Evolutionary conservation across 83 land plant genomes (phyloP), one percentile per base, ranked within the genome.

Genomic region (Diphasiastrum complanatum): DNA sequence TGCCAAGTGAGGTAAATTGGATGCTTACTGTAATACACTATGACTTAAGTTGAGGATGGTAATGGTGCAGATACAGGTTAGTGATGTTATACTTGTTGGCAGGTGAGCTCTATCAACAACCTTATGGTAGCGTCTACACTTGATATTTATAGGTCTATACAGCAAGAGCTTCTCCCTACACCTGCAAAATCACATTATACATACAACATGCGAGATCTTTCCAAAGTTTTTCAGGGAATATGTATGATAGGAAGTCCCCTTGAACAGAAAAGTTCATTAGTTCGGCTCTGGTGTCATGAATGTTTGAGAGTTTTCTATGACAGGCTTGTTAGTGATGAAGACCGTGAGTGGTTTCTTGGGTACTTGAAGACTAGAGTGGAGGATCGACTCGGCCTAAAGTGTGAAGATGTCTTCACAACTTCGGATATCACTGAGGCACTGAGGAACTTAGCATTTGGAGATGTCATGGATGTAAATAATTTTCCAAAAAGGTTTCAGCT

Each of bases 141-240:
- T 56, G 68, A 63, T 28, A 74, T 74, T n/a, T 74, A 74, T 30
- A 51, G 73, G 26, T 38, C 60, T 0, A 74, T 74, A 11, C 78
- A 74, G 36, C 64, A 61, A 20, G 78, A 74, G 35, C 73, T 74
- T 2, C 73, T 74, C 16, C 78, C 78, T 0, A 74, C 78, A 19
- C 78, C 78, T 20, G 27, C 78, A 20, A 74, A 74, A 40, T 74
- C 78, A 11, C 78, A 74, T 19, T 74, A 74, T n/a, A 45, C 61
- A 0, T 74, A 68, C 51, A 74, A 74, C 62, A 62, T 74, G 68
- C 47, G 78, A 62, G 78, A 74, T 46, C 28, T 74, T 2, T 68
- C 72, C 33, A 74, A 74, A 62, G 78, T 74, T 18, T 74, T 74
- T 46, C 78, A 74, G 28, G 78, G 78, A 18, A 56, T 74, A 33